phyloP scores from a whole-genome alignment of 2,329 filamentous ascomycete species.

The Blastomyces parvus region DNA sequence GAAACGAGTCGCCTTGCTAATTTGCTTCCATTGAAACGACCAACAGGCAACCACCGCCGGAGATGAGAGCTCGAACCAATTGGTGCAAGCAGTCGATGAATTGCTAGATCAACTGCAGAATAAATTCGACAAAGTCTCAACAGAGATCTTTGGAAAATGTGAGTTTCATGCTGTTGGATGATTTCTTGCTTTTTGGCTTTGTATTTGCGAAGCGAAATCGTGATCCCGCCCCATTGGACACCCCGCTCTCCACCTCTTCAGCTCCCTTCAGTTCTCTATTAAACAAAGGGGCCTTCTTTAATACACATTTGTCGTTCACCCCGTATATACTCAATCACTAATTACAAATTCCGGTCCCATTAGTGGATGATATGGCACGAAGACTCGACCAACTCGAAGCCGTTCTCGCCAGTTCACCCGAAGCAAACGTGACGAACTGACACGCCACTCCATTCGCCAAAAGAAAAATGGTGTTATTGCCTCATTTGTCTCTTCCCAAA shows the following conservation, averaged over 20 bases:
- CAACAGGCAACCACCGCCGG: slow-evolving; percentile 12
- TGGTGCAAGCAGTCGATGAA: slow-evolving; percentile 74
- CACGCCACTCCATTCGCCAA: slow-evolving; percentile 9
- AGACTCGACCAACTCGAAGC: slow-evolving; percentile 75
- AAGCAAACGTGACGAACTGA: slow-evolving; percentile 27
- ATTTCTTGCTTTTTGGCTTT: not conserved
- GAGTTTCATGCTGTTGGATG: slow-evolving; percentile 24
- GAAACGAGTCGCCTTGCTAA: not conserved
- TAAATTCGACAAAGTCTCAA: slow-evolving; percentile 77
- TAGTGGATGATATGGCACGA: slow-evolving; percentile 91
- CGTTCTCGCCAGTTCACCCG: slow-evolving; percentile 52
- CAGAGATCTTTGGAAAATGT: slow-evolving; percentile 85
- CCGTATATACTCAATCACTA: not conserved
- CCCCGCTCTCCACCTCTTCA: not conserved
- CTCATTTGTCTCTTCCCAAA: slow-evolving; percentile 15
- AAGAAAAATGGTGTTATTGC: not conserved
- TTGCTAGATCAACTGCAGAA: slow-evolving; percentile 72
- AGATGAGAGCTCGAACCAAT: slow-evolving; percentile 37
- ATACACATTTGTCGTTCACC: not conserved
- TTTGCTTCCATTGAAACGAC: not conserved
- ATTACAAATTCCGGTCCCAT: not conserved
- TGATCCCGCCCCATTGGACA: not conserved
- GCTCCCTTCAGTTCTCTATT: not conserved
- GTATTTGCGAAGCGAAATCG: not conserved
- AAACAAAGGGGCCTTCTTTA: not conserved